Percentiles rank a stretch among this genome's conserved stretches.
Evolutionary conservation across 495 filamentous ascomycete genomes (phyloP).

Genomic region (Tuber umbilicatum): DNA sequence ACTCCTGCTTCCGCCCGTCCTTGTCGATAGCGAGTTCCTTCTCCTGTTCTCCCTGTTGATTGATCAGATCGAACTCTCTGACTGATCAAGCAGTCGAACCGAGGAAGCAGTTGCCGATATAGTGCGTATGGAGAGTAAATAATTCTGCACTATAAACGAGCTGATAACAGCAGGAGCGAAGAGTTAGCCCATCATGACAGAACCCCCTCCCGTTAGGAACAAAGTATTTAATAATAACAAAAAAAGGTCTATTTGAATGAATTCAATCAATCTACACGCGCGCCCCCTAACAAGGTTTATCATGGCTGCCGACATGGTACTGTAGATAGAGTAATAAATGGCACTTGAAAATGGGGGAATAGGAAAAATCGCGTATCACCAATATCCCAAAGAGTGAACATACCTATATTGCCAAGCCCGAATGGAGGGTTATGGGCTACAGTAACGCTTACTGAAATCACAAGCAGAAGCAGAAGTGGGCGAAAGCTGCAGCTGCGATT

Average conservation of each 20-base stretch:
- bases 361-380: not conserved
- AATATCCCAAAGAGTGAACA: not conserved
- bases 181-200: not conserved
- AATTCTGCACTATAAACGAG: not conserved
- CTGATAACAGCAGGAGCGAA: not conserved
- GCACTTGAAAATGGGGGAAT: not conserved
- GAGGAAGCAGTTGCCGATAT: not conserved
- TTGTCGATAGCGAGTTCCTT: not conserved
- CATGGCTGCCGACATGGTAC: not conserved
- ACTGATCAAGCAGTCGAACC: not conserved
- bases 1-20: constrained; percentile 1
- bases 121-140: not conserved
- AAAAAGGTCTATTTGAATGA: not conserved
- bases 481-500: constrained; percentile 11
- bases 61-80: not conserved
- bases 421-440: not conserved
- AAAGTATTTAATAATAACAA: not conserved
- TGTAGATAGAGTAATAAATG: not conserved
- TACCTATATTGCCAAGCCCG: not conserved
- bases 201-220: not conserved
- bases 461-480: constrained; percentile 12
- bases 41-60: not conserved
- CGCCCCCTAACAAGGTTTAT: not conserved
- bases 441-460: not conserved
- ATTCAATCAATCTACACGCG: not conserved